Evolutionary conservation across 768 basidiomycete genomes (phyloP).

Genomic region (Boletus vermiculosoides): DNA sequence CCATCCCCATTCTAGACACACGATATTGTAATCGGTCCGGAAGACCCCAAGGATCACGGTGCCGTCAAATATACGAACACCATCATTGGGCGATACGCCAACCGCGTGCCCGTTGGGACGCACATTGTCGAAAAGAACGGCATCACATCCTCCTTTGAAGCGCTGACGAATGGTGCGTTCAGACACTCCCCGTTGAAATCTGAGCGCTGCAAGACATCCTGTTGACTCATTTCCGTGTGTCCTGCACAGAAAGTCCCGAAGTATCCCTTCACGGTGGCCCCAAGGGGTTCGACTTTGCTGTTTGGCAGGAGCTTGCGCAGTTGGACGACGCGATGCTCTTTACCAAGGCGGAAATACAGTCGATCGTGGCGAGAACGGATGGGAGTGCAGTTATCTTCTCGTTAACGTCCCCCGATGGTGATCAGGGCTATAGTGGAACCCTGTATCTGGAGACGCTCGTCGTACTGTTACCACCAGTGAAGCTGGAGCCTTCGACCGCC

Average conservation of each 20-base stretch:
- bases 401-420: slow-evolving; percentile 57
- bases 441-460: slow-evolving; percentile 59
- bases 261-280: slow-evolving; percentile 77
- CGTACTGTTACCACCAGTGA: slow-evolving; percentile 42
- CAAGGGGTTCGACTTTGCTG: slow-evolving; percentile 56
- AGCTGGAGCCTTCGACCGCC: slow-evolving; percentile 23
- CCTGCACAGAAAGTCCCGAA: slow-evolving; percentile 40
- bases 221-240: slow-evolving; percentile 9
- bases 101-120: slow-evolving; percentile 64
- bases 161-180: slow-evolving; percentile 38
- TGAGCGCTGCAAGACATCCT: too few relatives aligned
- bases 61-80: slow-evolving; percentile 70
- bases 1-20: slow-evolving; percentile 48
- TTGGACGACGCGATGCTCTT: slow-evolving; percentile 50
- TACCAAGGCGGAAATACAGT: slow-evolving; percentile 48
- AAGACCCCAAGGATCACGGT: slow-evolving; percentile 56
- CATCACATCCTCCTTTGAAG: slow-evolving; percentile 45
- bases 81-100: slow-evolving; percentile 70
- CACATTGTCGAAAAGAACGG: slow-evolving; percentile 54
- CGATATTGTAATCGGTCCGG: slow-evolving; percentile 75
- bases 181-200: not conserved
- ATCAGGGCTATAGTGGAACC: slow-evolving; percentile 69
- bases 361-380: slow-evolving; percentile 36
- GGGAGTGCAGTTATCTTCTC: slow-evolving; percentile 51
- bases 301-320: slow-evolving; percentile 48